These are phyloP conservation scores for Kodamaea anthophila DNA, from an alignment of 1,139 yeast species.

Conservation along the genomic window DNA sequence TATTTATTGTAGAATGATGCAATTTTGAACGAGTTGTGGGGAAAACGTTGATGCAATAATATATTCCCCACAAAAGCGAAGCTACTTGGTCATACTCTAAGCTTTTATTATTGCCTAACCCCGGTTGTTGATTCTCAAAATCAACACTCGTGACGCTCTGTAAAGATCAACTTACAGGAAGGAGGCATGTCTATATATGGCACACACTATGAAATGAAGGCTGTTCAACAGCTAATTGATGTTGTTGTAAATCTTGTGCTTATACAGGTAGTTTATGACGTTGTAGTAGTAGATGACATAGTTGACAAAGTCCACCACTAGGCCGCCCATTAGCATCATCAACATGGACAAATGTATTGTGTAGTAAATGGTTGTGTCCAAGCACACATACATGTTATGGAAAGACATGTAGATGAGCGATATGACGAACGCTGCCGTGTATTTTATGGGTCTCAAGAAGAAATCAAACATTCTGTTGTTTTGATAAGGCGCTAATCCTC, in stretches of 20 bases:
- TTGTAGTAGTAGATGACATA: constrained; percentile 18
- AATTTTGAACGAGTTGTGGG: too few species aligned
- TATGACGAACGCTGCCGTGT: constrained; percentile 4
- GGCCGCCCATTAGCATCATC: constrained; percentile 20
- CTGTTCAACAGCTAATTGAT: constrained; percentile 25
- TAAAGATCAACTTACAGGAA: too few species aligned
- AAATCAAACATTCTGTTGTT: constrained; percentile 1
- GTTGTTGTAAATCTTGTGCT: constrained; percentile 26
- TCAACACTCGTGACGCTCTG: too few species aligned
- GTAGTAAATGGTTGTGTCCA: constrained; percentile 26
- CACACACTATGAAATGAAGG: too few species aligned
- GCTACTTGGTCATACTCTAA: too few species aligned
- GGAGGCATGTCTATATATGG: too few species aligned
- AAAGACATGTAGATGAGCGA: constrained; percentile 7
- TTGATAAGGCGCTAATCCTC: constrained; percentile 1
- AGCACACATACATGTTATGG: constrained; percentile 13
- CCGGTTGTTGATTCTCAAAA: too few species aligned
- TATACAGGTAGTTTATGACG: constrained; percentile 21
- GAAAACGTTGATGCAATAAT: too few species aligned
- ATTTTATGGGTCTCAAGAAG: constrained; percentile 4
- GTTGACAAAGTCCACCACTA: constrained; percentile 18
- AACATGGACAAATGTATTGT: constrained; percentile 23
- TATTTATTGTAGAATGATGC: too few species aligned
- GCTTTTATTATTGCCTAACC: too few species aligned
- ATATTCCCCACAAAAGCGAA: too few species aligned